Evolutionary conservation across 2,329 filamentous ascomycete species (phyloP), one percentile per base, ranked within the genome.

Genomic region (Albifimbria verrucaria): DNA sequence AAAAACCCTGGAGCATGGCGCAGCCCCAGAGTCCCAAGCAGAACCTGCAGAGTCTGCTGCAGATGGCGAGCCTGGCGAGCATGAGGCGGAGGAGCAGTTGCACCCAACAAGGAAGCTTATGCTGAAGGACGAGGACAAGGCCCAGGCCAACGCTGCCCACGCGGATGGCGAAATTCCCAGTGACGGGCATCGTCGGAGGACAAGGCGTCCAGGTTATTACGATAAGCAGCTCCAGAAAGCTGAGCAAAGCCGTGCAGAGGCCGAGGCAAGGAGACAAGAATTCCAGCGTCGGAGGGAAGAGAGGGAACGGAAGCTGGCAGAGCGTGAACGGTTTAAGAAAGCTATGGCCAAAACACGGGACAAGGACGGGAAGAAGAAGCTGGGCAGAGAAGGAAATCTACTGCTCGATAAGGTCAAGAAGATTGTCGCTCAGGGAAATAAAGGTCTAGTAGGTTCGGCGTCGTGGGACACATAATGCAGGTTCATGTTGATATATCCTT

Each of bases 331-430:
- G 55, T 82, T 87, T 62, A 80, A 84, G 55, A 84, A 81, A 60
- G 84, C 87, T 57, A 83, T 90, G 69, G 87, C 88, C 58, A 88
- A 87, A 68, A 90, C 92, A 49, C 83, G 87, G 32, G 84, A 88
- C 68, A 85, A 85, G 24, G 82, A 89, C 65, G 90, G 90, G 11
- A 86, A 89, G 73, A 82, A 88, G 69, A 92, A 90, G 73, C 70
- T 96, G 47, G 92, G 92, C 2, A 80, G 90, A 55, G 91, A 96
- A 76, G 92, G 91, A 62, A 81, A 80, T 28, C 78, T 93, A 36
- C 63, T 96, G 62, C 73, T 96, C 52, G 88, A 91, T 64, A 90
- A 87, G 72, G 87, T 93, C 28, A 87, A 87, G 77, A 85, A 78
- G 66, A 76, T 95, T 70, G 81, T 94, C 56, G 79, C 76, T 2